These are phyloP conservation scores for Euryodendron excelsum DNA, from an alignment of 148 eudicot species.

Conservation along the genomic window DNA sequence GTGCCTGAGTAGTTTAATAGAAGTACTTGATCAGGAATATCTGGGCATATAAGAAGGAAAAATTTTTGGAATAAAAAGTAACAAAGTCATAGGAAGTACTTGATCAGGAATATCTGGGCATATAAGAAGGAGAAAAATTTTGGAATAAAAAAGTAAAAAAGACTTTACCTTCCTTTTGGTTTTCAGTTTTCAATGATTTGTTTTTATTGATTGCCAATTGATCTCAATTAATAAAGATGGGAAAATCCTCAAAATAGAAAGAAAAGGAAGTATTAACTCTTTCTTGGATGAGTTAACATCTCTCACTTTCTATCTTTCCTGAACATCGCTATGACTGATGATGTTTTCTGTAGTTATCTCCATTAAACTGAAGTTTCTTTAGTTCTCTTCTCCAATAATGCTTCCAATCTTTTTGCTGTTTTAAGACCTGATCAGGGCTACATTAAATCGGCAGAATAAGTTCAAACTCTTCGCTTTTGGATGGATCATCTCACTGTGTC, in stretches of 20 bases:
- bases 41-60: not conserved
- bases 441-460: not conserved
- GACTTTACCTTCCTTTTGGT: not conserved
- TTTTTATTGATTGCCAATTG: not conserved
- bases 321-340: no score
- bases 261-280: not conserved
- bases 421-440: not conserved
- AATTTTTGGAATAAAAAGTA: no score
- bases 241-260: no score
- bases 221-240: not conserved
- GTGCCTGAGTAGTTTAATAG: not conserved
- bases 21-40: not conserved
- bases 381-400: not conserved
- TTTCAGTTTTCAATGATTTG: not conserved
- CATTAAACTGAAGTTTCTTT: no score
- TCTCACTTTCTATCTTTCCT: not conserved
- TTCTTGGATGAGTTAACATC: not conserved
- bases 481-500: not conserved
- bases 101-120: not conserved
- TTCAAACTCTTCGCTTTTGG: not conserved
- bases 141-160: not conserved
- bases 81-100: no score
- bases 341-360: slow-evolving; percentile 3
- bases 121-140: not conserved
- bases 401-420: not conserved